Evolutionary conservation across 2,329 filamentous ascomycete genomes (phyloP).

Genomic region (Colletotrichum scovillei): DNA sequence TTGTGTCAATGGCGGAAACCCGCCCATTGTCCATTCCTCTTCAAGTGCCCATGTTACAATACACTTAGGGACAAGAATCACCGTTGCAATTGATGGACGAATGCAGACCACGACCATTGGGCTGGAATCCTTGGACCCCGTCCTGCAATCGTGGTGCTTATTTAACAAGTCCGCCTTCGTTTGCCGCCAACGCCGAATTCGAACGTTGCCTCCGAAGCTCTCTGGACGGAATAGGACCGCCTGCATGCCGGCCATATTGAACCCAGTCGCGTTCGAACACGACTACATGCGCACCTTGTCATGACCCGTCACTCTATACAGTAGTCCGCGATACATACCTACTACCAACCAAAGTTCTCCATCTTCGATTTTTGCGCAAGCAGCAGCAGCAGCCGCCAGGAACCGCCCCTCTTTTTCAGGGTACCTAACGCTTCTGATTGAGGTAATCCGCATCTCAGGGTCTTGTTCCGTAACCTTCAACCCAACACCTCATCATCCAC

Average conservation of each 20-base stretch:
- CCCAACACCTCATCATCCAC: slow-evolving; percentile 6
- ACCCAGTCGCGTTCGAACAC: slow-evolving; percentile 37
- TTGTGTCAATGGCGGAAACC: neutral
- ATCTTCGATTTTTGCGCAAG: neutral
- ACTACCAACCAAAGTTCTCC: neutral
- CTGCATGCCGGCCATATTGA: slow-evolving; percentile 38
- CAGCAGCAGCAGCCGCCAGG: neutral
- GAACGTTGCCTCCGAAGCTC: slow-evolving; percentile 1
- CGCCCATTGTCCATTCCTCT: neutral
- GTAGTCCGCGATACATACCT: slow-evolving; percentile 11
- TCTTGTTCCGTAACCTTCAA: neutral
- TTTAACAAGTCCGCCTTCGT: slow-evolving; percentile 22
- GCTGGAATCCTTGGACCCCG: slow-evolving; percentile 26
- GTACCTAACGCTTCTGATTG: neutral
- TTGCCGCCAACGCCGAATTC: slow-evolving; percentile 15
- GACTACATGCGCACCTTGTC: slow-evolving; percentile 21
- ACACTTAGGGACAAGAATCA: neutral
- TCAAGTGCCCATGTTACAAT: neutral
- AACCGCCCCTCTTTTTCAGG: neutral
- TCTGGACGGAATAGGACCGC: slow-evolving; percentile 22
- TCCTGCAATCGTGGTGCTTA: neutral
- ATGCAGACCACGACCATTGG: slow-evolving; percentile 23
- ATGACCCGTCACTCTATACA: slow-evolving; percentile 7
- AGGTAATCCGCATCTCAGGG: slow-evolving; percentile 7
- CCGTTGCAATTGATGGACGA: neutral